Conservation (phyloP, 1,284 basidiomycete species). For the Inonotus hispidus region DNA sequence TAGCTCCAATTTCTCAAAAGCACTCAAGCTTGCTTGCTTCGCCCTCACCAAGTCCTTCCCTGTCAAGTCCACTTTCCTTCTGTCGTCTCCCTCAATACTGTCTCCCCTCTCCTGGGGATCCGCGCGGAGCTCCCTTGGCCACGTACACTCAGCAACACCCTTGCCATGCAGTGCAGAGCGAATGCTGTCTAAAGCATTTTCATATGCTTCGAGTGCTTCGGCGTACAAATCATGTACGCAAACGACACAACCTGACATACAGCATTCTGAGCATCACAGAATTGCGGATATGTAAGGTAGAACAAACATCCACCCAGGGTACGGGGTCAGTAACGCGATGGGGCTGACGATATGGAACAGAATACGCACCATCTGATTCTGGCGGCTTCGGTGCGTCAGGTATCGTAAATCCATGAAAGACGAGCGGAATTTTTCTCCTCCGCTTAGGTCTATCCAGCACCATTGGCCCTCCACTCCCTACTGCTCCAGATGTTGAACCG, state of each 20-base stretch:
- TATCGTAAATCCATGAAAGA: constrained; percentile 51
- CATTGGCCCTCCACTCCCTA: neutral
- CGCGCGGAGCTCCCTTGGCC: constrained; percentile 45
- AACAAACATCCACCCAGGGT: too few species aligned
- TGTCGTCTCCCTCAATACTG: neutral
- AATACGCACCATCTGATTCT: constrained; percentile 53
- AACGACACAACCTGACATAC: constrained; percentile 87
- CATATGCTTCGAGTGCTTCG: constrained; percentile 68
- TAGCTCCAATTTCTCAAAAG: constrained; percentile 66
- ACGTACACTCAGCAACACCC: constrained; percentile 52
- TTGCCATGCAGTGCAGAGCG: constrained; percentile 43
- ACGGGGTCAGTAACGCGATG: neutral
- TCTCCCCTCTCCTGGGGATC: constrained; percentile 4
- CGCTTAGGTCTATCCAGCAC: neutral
- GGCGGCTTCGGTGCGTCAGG: constrained; percentile 57
- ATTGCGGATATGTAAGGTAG: neutral
- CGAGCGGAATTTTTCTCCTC: constrained; percentile 23
- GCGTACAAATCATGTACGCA: constrained; percentile 88
- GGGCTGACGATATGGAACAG: neutral
- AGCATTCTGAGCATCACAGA: constrained; percentile 58
- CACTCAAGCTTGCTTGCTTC: constrained; percentile 39
- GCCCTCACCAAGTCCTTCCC: constrained; percentile 21
- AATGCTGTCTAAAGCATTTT: constrained; percentile 46
- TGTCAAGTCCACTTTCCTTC: neutral
- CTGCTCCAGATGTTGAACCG: neutral